Evolutionary conservation across 495 filamentous ascomycete species (phyloP), one percentile per base, ranked within the genome.

Genomic region (Parathielavia hyrcaniae): DNA sequence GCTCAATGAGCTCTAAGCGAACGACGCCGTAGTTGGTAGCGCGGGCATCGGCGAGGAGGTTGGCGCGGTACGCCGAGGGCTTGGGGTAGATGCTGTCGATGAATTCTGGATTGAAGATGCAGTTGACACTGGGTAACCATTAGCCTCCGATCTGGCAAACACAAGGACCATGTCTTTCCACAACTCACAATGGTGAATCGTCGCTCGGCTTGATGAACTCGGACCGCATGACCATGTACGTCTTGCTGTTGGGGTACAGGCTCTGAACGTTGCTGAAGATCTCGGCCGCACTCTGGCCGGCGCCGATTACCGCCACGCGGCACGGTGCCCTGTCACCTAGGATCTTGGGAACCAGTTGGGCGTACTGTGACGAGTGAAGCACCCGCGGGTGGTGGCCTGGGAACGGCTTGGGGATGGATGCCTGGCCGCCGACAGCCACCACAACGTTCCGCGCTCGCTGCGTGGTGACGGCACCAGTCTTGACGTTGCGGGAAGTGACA

Each of bases 11-110:
- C 62, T 89, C 85, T 2, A 92, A 78, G 5, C 91, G 83, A 11
- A 98, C 92, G 7, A 97, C 93, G 45, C 89, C 85, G 72, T 98
- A 98, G 74, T 98, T 98, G 32, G 92, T 98, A 32, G 79, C 81
- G 45, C 83, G 81, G 61, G 91, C 86, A 20, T 80, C 79, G 5
- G 73, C 67, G 45, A 95, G 79, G 45, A 85, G 77, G 39, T 78
- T 74, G 45, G 76, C 71, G 47, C 91, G 86, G 57, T 85, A 78
- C 22, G 81, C 75, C 0, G 81, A 65, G 3, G 83, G 69, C 43
- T 85, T 83, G 50, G 78, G 70, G 73, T 83, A 96, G 63, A 95
- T 79, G 32, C 71, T 73, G 61, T 95, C 86, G 8, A 95, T 84
- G 26, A 83, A 84, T 41, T 85, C 81, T 4, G 92, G 91, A 70